phyloP scores from a whole-genome alignment of 495 filamentous ascomycete species.

The Elaphomyces granulatus region DNA sequence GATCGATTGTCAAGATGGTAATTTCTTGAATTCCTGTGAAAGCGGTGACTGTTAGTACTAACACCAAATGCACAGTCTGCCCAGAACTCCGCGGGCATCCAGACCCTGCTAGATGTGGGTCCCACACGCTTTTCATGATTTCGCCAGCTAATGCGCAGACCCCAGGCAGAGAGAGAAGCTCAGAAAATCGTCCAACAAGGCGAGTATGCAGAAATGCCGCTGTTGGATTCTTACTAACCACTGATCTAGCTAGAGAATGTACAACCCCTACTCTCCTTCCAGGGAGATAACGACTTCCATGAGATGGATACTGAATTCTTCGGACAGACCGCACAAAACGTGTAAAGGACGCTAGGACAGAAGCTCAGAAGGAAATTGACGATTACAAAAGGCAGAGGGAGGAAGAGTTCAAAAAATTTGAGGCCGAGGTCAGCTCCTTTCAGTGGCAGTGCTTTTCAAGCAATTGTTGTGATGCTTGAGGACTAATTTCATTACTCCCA shows the following conservation, averaged over 20 bases:
- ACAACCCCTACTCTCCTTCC: constrained; percentile 11
- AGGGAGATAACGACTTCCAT: not conserved
- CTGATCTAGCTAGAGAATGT: constrained; percentile 57
- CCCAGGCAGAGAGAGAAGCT: constrained; percentile 90
- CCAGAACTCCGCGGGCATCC: constrained; percentile 95
- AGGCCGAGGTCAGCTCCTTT: constrained; percentile 55
- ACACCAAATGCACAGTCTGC: constrained; percentile 51
- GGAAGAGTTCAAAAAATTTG: constrained; percentile 87
- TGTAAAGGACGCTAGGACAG: constrained; percentile 85
- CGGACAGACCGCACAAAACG: constrained; percentile 81
- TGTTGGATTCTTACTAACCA: constrained; percentile 18
- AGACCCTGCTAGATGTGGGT: constrained; percentile 95
- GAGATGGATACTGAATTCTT: not conserved
- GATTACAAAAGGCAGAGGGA: constrained; percentile 85
- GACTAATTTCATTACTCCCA: not conserved
- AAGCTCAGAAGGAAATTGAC: constrained; percentile 97
- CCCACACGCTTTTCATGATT: not conserved
- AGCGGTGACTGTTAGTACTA: no score
- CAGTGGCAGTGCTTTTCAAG: constrained; percentile 1
- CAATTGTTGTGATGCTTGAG: not conserved
- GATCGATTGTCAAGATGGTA: not conserved
- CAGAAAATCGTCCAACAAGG: constrained; percentile 98
- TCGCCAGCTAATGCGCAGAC: constrained; percentile 14
- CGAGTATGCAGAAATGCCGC: constrained; percentile 19
- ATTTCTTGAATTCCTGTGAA: no score